phyloP scores from a whole-genome alignment of 305 asterid species.

The Fraxinus baroniana region DNA sequence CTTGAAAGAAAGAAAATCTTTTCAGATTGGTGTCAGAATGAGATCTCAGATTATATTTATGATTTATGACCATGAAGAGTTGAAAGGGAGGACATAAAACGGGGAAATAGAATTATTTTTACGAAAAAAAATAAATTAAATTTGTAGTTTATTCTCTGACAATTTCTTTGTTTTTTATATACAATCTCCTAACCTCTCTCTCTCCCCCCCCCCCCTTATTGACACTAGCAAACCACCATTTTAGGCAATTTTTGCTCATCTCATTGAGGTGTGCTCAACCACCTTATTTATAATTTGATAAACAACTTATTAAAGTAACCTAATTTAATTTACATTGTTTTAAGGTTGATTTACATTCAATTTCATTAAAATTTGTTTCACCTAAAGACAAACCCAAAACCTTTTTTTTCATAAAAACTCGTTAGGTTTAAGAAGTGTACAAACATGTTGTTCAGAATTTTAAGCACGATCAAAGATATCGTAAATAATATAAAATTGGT shows the following conservation, averaged over 20 bases:
- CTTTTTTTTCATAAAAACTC: too few relatives aligned
- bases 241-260: slow-evolving; percentile 50
- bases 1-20: slow-evolving; percentile 41
- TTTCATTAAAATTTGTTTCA: neutral
- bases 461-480: too few relatives aligned
- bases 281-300: neutral
- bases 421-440: too few relatives aligned
- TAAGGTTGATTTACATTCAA: slow-evolving; percentile 15
- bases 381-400: too few relatives aligned
- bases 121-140: too few relatives aligned
- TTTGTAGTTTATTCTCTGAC: slow-evolving; percentile 25
- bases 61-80: neutral
- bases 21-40: slow-evolving; percentile 68
- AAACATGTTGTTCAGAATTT: too few relatives aligned
- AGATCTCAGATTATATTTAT: slow-evolving; percentile 55
- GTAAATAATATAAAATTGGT: too few relatives aligned
- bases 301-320: neutral
- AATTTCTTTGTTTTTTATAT: slow-evolving; percentile 25
- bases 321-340: neutral
- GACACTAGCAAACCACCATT: slow-evolving; percentile 45
- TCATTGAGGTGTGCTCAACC: neutral
- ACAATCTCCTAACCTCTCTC: neutral
- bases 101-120: too few relatives aligned
- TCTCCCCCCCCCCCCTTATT: too few relatives aligned
- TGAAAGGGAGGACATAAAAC: neutral